Percentiles rank a stretch among this genome's conserved stretches.
phyloP scores from a whole-genome alignment of 805 yeast species.

The Zygosaccharomyces bailii region DNA sequence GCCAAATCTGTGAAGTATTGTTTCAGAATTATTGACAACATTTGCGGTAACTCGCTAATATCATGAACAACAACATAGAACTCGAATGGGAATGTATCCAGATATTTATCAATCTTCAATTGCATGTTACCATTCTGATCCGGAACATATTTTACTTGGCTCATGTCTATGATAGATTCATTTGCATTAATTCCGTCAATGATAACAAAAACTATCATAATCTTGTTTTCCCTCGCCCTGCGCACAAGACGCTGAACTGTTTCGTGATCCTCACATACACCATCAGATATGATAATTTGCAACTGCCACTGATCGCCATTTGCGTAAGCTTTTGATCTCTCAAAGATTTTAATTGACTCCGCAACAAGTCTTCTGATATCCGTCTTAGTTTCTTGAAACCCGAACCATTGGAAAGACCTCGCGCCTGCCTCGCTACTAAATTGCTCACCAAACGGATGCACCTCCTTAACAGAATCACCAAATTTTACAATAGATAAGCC shows the following conservation, averaged over 20 bases:
- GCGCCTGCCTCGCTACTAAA: conserved; percentile 84
- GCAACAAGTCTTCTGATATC: conserved; percentile 72
- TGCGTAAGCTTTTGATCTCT: conserved; percentile 49
- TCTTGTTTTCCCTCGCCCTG: conserved; percentile 83
- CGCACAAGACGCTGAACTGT: conserved; percentile 80
- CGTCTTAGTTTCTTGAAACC: conserved; percentile 83
- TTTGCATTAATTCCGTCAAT: conserved; percentile 83
- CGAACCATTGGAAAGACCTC: conserved; percentile 79
- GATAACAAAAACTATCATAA: conserved; percentile 92
- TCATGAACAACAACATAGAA: conserved; percentile 91
- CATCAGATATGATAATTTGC: conserved; percentile 90
- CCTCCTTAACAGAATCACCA: conserved; percentile 78
- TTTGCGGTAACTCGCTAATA: conserved; percentile 84
- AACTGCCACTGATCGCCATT: conserved; percentile 84
- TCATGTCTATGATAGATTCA: conserved; percentile 91
- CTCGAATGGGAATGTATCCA: conserved; percentile 95
- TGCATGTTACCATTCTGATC: conserved; percentile 67
- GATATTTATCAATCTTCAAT: conserved; percentile 74
- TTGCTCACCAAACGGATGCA: conserved; percentile 85
- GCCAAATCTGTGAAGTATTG: conserved; percentile 84
- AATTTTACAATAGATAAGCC: conserved; percentile 85
- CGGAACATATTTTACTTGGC: conserved; percentile 79
- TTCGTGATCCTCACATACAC: conserved; percentile 94
- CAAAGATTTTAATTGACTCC: conserved; percentile 70
- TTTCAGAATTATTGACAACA: conserved; percentile 82